Conservation (phyloP, 208 protist species). For the Crithidia sp. region DNA sequence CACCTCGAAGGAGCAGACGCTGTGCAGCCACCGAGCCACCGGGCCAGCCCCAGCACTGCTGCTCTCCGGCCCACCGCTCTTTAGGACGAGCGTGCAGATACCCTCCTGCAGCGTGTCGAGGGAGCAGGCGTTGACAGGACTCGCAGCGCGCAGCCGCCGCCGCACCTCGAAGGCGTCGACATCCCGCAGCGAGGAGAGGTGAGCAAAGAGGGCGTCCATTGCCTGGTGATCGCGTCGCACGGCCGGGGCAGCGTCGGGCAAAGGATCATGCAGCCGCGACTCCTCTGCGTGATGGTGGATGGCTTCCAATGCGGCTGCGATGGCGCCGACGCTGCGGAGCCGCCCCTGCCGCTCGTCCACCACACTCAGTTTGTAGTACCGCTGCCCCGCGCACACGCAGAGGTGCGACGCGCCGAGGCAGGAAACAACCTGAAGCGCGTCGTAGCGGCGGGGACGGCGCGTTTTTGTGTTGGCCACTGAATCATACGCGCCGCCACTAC, state of each 20-base stretch:
- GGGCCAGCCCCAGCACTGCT: background rate
- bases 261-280: background rate
- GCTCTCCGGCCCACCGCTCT: constrained; percentile 11
- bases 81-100: constrained; percentile 75
- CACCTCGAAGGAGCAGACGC: constrained; percentile 54
- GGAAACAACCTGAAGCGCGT: constrained; percentile 24
- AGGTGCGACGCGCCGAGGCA: constrained; percentile 49
- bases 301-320: constrained; percentile 29
- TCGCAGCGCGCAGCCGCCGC: constrained; percentile 64
- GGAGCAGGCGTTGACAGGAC: constrained; percentile 62
- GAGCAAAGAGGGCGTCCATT: constrained; percentile 52
- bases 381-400: constrained; percentile 71
- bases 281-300: constrained; percentile 27
- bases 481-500: no score
- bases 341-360: constrained; percentile 41
- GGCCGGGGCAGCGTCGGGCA: constrained; percentile 35
- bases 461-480: background rate
- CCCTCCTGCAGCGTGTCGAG: constrained; percentile 56
- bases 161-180: constrained; percentile 52
- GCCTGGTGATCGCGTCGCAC: constrained; percentile 45
- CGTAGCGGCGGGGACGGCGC: constrained; percentile 20
- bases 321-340: constrained; percentile 21
- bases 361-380: constrained; percentile 76
- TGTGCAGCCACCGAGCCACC: constrained; percentile 69
- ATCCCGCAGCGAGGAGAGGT: constrained; percentile 48